These are phyloP conservation scores for Coemansia sp. DNA, from an alignment of 192 early-diverging fungal species.

Conservation along the genomic window DNA sequence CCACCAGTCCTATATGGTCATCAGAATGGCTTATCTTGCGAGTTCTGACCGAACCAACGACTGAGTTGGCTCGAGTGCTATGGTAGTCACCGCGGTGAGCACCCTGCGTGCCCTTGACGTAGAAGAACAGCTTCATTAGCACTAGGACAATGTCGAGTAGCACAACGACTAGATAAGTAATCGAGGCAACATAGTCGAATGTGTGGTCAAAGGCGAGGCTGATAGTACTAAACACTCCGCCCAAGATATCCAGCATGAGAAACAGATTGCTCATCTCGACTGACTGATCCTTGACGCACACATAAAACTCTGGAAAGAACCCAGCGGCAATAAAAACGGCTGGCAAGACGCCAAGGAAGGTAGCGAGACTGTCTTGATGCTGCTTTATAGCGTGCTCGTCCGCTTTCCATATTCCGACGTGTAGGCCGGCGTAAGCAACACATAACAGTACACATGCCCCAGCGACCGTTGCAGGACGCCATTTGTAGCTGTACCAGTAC, in stretches of 20 bases:
- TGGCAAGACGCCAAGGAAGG: conserved; percentile 45
- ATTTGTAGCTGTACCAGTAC: conserved; percentile 45
- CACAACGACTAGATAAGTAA: conserved; percentile 48
- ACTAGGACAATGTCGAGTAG: conserved; percentile 42
- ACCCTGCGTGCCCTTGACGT: conserved; percentile 31
- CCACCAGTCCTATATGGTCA: neutral
- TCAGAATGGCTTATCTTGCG: neutral
- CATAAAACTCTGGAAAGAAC: conserved; percentile 51
- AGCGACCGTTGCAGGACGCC: neutral
- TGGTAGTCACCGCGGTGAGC: neutral
- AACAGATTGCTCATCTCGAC: conserved; percentile 55
- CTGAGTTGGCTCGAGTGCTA: neutral
- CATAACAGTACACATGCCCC: conserved; percentile 19
- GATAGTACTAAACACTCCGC: conserved; percentile 49
- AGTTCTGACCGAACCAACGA: neutral
- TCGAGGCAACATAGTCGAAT: conserved; percentile 53
- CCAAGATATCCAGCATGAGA: conserved; percentile 36
- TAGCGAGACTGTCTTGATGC: conserved; percentile 20
- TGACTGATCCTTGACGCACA: conserved; percentile 44
- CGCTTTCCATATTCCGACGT: conserved; percentile 48
- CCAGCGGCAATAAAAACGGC: conserved; percentile 46
- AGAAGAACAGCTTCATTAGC: conserved; percentile 47
- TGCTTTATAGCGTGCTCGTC: conserved; percentile 21
- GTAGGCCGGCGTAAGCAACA: conserved; percentile 30
- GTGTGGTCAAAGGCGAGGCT: conserved; percentile 49